phyloP scores from a whole-genome alignment of 1,284 basidiomycete genomes.

The Sporisorium iseilematis-ciliati region DNA sequence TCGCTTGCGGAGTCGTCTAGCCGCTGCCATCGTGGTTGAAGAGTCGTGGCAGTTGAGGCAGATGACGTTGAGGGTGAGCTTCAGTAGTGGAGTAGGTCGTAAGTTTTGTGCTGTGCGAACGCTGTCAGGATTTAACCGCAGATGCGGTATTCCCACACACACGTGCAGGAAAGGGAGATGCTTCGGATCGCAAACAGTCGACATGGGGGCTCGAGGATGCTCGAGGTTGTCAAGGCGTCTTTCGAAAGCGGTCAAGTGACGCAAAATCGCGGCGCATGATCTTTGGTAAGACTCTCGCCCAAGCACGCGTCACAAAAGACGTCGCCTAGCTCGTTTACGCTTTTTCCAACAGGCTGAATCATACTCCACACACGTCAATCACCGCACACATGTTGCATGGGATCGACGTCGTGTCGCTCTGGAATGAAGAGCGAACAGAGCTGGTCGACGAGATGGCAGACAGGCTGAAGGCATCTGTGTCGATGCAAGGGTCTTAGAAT shows the following conservation, averaged over 20 bases:
- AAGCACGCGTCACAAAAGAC: slow-evolving; percentile 1
- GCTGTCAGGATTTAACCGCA: too few relatives aligned
- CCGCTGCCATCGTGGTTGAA: slow-evolving; percentile 1
- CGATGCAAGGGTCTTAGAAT: slow-evolving; percentile 11
- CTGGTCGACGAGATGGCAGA: neutral
- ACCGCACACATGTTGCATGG: neutral
- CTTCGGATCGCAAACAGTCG: too few relatives aligned
- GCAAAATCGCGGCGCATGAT: neutral
- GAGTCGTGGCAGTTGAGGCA: neutral
- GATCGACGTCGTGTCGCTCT: neutral
- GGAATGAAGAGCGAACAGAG: neutral
- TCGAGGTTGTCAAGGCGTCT: too few relatives aligned
- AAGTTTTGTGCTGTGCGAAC: too few relatives aligned
- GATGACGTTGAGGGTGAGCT: neutral
- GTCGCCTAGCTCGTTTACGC: slow-evolving; percentile 6
- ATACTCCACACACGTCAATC: slow-evolving; percentile 30
- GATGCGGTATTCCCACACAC: too few relatives aligned
- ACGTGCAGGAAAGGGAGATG: too few relatives aligned
- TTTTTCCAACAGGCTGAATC: slow-evolving; percentile 21
- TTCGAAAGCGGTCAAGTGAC: too few relatives aligned
- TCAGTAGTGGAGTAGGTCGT: too few relatives aligned
- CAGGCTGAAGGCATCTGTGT: neutral
- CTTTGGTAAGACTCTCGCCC: slow-evolving; percentile 1
- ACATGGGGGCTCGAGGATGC: too few relatives aligned
- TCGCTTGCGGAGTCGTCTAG: slow-evolving; percentile 18